phyloP scores from a whole-genome alignment of 2,329 filamentous ascomycete species.

The Akanthomyces dipterigenus region DNA sequence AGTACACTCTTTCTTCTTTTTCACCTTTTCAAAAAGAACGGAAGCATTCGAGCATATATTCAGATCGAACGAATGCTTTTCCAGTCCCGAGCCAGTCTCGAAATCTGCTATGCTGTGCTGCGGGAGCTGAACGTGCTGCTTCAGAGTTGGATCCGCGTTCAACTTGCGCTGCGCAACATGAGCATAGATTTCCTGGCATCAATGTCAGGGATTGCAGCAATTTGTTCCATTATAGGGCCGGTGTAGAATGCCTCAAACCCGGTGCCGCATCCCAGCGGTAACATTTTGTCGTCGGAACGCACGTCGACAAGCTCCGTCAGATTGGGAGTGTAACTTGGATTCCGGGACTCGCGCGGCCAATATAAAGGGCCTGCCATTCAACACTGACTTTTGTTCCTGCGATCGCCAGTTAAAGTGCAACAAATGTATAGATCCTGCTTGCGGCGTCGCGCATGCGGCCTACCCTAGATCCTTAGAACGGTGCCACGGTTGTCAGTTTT shows the following conservation, averaged over 20 bases:
- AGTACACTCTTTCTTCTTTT: slow-evolving; percentile 17
- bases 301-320: slow-evolving; percentile 23
- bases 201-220: slow-evolving; percentile 24
- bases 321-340: slow-evolving; percentile 24
- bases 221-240: slow-evolving; percentile 20
- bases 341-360: slow-evolving; percentile 22
- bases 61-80: slow-evolving; percentile 19
- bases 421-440: not conserved
- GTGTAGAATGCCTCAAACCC: slow-evolving; percentile 25
- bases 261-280: slow-evolving; percentile 30
- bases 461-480: not conserved
- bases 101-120: slow-evolving; percentile 24
- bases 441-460: not conserved
- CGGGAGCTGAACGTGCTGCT: slow-evolving; percentile 19
- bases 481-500: not conserved
- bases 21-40: not conserved
- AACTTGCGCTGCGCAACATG: slow-evolving; percentile 19
- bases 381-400: not conserved
- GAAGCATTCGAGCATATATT: not conserved
- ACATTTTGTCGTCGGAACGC: slow-evolving; percentile 21
- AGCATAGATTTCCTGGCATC: slow-evolving; percentile 28
- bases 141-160: slow-evolving; percentile 13
- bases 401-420: not conserved
- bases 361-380: not conserved
- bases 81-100: slow-evolving; percentile 14